Evolutionary conservation across 2,329 filamentous ascomycete species (phyloP).

Genomic region (Daldinia sp.): DNA sequence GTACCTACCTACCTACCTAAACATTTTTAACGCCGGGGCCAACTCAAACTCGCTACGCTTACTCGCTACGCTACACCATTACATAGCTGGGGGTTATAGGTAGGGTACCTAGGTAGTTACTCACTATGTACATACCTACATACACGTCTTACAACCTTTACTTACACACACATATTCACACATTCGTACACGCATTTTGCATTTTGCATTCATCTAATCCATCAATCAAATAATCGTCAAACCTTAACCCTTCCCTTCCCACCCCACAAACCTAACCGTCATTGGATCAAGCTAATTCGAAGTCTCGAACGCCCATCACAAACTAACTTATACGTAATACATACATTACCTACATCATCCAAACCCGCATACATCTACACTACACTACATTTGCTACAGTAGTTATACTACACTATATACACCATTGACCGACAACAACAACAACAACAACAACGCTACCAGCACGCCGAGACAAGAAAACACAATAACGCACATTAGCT

Average conservation of each 20-base stretch:
- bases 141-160: no score
- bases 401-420: background rate
- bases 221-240: constrained; percentile 1
- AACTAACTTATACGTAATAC: constrained; percentile 9
- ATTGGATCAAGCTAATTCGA: background rate
- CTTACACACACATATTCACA: constrained; percentile 2
- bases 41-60: no score
- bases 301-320: background rate
- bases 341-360: background rate
- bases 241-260: background rate
- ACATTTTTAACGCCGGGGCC: no score
- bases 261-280: background rate
- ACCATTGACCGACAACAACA: no score
- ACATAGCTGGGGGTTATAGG: no score
- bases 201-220: background rate
- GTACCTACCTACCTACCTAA: no score
- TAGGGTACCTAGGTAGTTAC: no score
- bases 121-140: no score
- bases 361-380: background rate
- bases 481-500: background rate
- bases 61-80: no score
- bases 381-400: background rate
- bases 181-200: background rate
- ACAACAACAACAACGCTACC: background rate
- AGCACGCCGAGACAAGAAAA: background rate